Conservation (phyloP, 1,284 basidiomycete genomes). For the Entoloma clypeatum region DNA sequence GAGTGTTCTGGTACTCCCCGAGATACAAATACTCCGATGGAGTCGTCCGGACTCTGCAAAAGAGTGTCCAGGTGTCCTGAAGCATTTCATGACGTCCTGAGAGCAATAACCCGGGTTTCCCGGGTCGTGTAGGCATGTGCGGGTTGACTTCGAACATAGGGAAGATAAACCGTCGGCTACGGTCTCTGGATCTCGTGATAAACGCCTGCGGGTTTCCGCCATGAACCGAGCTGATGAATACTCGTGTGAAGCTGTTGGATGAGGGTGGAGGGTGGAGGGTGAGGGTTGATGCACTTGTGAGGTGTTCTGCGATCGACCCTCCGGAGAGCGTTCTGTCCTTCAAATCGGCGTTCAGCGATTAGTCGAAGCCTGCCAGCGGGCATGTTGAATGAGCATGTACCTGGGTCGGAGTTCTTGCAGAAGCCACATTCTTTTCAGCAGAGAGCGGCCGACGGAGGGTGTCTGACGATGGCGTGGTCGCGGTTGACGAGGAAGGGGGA, state of each 20-base stretch:
- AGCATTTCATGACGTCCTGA: constrained; percentile 24
- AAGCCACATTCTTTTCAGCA: too few species aligned
- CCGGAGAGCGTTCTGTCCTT: too few species aligned
- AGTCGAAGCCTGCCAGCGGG: too few species aligned
- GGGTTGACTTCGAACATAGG: constrained; percentile 23
- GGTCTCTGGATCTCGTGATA: constrained; percentile 14
- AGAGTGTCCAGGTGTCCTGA: constrained; percentile 20
- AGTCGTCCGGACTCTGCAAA: constrained; percentile 13
- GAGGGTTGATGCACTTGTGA: constrained; percentile 10
- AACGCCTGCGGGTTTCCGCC: constrained; percentile 22
- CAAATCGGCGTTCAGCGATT: too few species aligned
- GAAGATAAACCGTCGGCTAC: constrained; percentile 20
- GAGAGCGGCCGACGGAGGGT: too few species aligned
- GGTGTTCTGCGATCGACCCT: too few species aligned
- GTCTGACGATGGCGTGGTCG: too few species aligned
- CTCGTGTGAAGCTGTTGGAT: constrained; percentile 16
- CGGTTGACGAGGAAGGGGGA: too few species aligned
- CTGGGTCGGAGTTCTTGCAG: too few species aligned
- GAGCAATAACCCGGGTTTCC: constrained; percentile 24
- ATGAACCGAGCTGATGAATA: constrained; percentile 19
- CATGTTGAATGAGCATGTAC: too few species aligned
- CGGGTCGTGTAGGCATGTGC: constrained; percentile 21
- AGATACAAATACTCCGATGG: constrained; percentile 23
- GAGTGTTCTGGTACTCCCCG: constrained; percentile 24
- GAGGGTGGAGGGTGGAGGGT: constrained; percentile 18